Conservation (phyloP, 768 basidiomycete genomes). For the Hygrocybe punicea region DNA sequence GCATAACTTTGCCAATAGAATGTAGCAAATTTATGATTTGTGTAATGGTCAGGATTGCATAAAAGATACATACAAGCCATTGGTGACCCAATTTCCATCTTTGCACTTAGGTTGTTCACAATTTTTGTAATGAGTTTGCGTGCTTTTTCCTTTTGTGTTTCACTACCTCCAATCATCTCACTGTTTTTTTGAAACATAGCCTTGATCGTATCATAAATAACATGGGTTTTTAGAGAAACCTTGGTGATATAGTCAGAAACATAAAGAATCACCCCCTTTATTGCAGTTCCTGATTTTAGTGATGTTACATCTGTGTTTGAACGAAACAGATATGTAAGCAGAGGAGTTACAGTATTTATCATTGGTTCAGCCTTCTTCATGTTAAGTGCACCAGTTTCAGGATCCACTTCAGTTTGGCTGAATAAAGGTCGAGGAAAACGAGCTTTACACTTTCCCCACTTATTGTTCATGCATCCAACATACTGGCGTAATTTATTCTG, state of each 20-base stretch:
- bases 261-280: no score
- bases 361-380: no score
- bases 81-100: slow-evolving; percentile 30
- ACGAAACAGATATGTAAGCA: no score
- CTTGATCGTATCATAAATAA: slow-evolving; percentile 28
- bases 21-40: slow-evolving; percentile 26
- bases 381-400: neutral
- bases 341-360: no score
- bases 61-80: slow-evolving; percentile 26
- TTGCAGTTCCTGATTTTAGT: no score
- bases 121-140: slow-evolving; percentile 25
- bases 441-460: no score
- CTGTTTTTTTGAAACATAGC: slow-evolving; percentile 21
- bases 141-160: slow-evolving; percentile 12
- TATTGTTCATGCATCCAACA: no score
- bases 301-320: no score
- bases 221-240: slow-evolving; percentile 30
- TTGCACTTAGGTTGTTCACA: slow-evolving; percentile 27
- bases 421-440: no score
- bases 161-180: slow-evolving; percentile 15
- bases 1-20: slow-evolving; percentile 16
- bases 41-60: slow-evolving; percentile 32
- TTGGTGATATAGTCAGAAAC: slow-evolving; percentile 27
- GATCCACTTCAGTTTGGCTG: no score
- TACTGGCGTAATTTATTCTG: no score